Evolutionary conservation across 768 basidiomycete genomes (phyloP), one percentile per base, ranked within the genome.

Genomic region (Boletellus sp.): DNA sequence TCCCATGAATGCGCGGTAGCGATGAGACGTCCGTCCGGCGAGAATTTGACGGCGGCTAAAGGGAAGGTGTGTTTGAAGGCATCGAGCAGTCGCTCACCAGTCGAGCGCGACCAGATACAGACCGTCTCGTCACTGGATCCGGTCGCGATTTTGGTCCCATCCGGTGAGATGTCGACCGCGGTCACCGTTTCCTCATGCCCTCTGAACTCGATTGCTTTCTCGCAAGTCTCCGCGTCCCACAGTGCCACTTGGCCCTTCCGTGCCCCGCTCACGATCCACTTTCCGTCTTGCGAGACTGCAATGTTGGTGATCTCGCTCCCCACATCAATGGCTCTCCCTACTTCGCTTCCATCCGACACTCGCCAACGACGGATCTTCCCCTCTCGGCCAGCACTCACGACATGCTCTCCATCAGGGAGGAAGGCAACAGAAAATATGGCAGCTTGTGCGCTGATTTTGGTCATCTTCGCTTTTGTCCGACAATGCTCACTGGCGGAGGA

Each of bases 161-260:
- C 48, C 15, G 56, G 45, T 0, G 56, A 58, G 19, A 58, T 19
- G 22, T 58, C 57, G 12, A 58, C 10, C 4, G 42, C 11, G 7
- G 23, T n/a, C 9, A 52, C 32, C 13, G 34, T 6, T 39, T 13
- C 16, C 41, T 6, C 4, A 38, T 58, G 55, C 13, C 22, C 42
- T 15, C 20, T 47, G 17, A 40, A 37, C 7, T 36, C 16, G 44
- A 16, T 17, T 7, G 23, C 26, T 19, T 10, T 35, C 3, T 35
- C 44, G 4, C 24, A 11, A 24, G 13, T 38, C 19, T 46, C 36
- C 28, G 23, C 20, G 36, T 42, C 17, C 41, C 24, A 42, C 10
- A 42, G 26, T 4, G 26, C 26, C 26, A 42, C 41, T 5, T 28
- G 41, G 4, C 41, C 41, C 17, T 17, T 24, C 4, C n/a, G 8